These are phyloP conservation scores for Thielaviopsis musarum DNA, from an alignment of 2,329 filamentous ascomycete genomes.

Conservation along the genomic window DNA sequence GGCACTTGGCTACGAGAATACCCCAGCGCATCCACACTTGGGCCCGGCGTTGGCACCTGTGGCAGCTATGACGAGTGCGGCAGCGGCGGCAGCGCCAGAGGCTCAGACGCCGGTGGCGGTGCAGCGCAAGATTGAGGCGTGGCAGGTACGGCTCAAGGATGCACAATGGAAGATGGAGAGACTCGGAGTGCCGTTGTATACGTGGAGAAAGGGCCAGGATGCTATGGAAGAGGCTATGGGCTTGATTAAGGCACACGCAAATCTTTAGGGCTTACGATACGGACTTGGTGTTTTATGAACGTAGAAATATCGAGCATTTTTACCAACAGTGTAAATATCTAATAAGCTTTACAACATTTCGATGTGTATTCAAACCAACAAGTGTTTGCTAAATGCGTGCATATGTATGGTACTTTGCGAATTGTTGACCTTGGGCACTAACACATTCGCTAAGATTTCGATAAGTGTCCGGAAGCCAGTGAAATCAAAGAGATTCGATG, in stretches of 20 bases:
- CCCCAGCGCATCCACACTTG: conserved; percentile 14
- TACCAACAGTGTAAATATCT: no score
- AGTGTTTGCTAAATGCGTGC: no score
- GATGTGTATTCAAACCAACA: no score
- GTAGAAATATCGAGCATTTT: no score
- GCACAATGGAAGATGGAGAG: conserved; percentile 31
- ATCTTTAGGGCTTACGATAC: no score
- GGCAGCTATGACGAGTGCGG: conserved; percentile 48
- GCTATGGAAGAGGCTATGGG: conserved; percentile 48
- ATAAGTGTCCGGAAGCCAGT: no score
- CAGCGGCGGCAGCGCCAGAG: conserved; percentile 39
- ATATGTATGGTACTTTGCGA: no score
- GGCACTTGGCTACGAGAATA: neutral
- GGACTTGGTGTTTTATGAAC: no score
- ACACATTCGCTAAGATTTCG: no score
- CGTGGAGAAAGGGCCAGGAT: conserved; percentile 57
- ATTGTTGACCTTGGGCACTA: no score
- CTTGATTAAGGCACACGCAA: conserved; percentile 1
- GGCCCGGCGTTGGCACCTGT: conserved; percentile 58
- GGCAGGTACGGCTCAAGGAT: neutral
- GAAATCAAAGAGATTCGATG: no score
- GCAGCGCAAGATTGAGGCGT: conserved; percentile 6
- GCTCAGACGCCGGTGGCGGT: conserved; percentile 16
- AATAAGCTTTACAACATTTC: no score
- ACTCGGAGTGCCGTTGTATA: conserved; percentile 51